phyloP scores from a whole-genome alignment of 371 early-diverging fungal species.

The Parasitella parasitica region DNA sequence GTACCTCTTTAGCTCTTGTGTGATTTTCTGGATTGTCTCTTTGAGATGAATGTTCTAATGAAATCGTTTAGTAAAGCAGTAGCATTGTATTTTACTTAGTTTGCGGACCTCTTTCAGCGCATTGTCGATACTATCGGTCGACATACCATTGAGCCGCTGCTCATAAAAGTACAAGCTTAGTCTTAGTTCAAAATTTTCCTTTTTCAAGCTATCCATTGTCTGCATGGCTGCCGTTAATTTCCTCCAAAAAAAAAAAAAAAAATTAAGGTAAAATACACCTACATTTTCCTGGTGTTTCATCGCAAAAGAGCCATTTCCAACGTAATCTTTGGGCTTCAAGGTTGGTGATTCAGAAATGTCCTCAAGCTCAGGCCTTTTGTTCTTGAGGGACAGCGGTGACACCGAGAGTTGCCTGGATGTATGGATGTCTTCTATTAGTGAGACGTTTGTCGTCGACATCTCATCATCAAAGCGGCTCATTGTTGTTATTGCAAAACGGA shows the following conservation, averaged over 20 bases:
- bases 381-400: conserved; percentile 1
- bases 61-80: neutral
- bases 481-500: neutral
- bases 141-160: conserved; percentile 54
- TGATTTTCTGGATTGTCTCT: conserved; percentile 48
- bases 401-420: neutral
- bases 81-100: neutral
- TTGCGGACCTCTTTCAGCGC: conserved; percentile 55
- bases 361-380: neutral
- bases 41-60: conserved; percentile 58
- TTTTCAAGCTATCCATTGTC: conserved; percentile 68
- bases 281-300: conserved; percentile 70
- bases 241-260: too few relatives aligned
- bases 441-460: conserved; percentile 34
- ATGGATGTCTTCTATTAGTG: conserved; percentile 18
- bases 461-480: conserved; percentile 15
- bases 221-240: conserved; percentile 20
- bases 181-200: conserved; percentile 72
- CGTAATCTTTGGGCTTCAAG: neutral
- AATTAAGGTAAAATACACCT: neutral
- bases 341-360: neutral
- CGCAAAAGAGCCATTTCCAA: conserved; percentile 41
- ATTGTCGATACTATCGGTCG: conserved; percentile 60
- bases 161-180: conserved; percentile 68
- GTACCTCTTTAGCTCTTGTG: conserved; percentile 50